Conservation (phyloP, 345 rosid species). For the Microcos paniculata region DNA sequence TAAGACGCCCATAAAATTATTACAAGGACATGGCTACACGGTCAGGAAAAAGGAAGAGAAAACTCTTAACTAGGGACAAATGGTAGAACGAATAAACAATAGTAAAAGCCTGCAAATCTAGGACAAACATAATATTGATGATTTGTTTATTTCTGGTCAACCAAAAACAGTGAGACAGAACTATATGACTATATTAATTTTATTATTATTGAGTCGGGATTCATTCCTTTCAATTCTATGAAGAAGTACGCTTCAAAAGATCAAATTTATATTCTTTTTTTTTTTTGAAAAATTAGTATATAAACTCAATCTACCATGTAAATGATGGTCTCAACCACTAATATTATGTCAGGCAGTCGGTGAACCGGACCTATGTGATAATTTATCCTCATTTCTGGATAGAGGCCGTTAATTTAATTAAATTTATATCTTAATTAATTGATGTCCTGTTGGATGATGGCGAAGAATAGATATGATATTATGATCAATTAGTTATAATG, state of each 20-base stretch:
- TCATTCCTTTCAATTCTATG: too few species aligned
- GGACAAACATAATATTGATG: background rate
- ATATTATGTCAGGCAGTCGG: too few species aligned
- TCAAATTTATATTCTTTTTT: too few species aligned
- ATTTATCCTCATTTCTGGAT: too few species aligned
- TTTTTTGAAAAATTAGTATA: too few species aligned
- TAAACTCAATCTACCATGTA: too few species aligned
- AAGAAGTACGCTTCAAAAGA: too few species aligned
- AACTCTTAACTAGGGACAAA: background rate
- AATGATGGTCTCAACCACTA: too few species aligned
- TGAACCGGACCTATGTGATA: too few species aligned
- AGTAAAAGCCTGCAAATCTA: conserved; percentile 4
- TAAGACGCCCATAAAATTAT: too few species aligned
- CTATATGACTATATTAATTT: background rate
- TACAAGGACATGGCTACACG: background rate
- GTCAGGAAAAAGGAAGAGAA: background rate
- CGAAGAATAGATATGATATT: background rate
- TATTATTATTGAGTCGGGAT: too few species aligned
- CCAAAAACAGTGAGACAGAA: background rate
- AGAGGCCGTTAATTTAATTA: too few species aligned
- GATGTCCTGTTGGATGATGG: background rate
- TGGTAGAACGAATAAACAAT: background rate
- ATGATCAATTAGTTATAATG: background rate
- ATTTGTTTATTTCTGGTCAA: background rate
- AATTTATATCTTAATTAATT: background rate